Evolutionary conservation across 768 basidiomycete species (phyloP).

Genomic region (Leccinellum rugosiceps): DNA sequence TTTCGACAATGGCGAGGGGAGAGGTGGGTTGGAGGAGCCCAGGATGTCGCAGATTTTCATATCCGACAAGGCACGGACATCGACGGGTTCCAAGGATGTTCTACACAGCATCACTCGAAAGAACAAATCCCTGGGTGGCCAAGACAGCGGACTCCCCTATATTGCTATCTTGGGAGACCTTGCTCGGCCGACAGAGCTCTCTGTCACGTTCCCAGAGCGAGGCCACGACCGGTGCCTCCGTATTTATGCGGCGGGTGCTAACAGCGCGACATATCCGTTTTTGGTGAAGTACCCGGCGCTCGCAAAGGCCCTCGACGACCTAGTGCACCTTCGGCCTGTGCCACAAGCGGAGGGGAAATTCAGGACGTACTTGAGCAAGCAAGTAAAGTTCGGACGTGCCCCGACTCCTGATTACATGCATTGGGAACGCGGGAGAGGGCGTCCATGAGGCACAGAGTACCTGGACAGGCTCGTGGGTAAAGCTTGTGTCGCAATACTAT

Average conservation of each 20-base stretch:
- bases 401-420: neutral
- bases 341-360: neutral
- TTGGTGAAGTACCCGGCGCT: neutral
- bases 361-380: neutral
- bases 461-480: neutral
- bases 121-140: neutral
- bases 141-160: neutral
- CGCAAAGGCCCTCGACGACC: neutral
- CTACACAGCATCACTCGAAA: neutral
- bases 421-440: conserved; percentile 7
- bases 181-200: neutral
- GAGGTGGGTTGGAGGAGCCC: neutral
- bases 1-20: conserved; percentile 2
- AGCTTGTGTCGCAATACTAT: neutral
- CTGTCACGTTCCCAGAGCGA: neutral
- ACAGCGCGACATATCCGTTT: conserved; percentile 3
- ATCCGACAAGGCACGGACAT: conserved; percentile 11
- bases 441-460: neutral
- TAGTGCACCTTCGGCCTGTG: neutral
- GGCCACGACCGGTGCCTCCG: conserved; percentile 6
- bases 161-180: conserved; percentile 15
- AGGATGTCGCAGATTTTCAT: conserved; percentile 17
- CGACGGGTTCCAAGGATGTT: neutral
- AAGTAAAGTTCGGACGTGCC: conserved; percentile 2
- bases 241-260: neutral